Evolutionary conservation across 257 asterid species (phyloP), one percentile per base, ranked within the genome.

Genomic region (Scutellaria barbata): DNA sequence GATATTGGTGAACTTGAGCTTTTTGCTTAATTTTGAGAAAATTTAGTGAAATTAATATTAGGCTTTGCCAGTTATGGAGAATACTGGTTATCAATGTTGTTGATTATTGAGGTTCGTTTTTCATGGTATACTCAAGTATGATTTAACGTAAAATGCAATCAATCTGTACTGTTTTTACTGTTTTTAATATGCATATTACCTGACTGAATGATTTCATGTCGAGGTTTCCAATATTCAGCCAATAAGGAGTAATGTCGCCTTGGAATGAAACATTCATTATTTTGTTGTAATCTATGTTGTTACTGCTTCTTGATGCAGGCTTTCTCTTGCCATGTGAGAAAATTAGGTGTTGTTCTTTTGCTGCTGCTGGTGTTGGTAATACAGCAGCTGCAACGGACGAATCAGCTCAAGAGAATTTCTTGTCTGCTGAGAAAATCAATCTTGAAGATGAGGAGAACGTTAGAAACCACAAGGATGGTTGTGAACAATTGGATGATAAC

Each of bases 401-500:
- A 42, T 70, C 77, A 33, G 68, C 69, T 22, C 76, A 80, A 72
- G 87, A 79, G 68, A 71, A 64, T 71, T 53, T 40, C 41, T 45
- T 78, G 25, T 16, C 72, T 55, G 20, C 72, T 58, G 66, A 41
- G 75, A 74, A 71, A 40, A 75, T 79, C 62, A 54, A 72, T 42
- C 67, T 80, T 67, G 74, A 59, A 41, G 75, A 39, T 77, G 83
- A 10, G 20, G 41, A 33, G 51, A 68, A 73, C 40, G 79, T 35
- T 52, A 73, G 76, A 55, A 76, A 57, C 30, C 30, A 4, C 12
- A 55, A 78, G 54, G 84, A 76, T 16, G 35, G 61, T 72, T 58
- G 41, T 79, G 95, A 84, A 43, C 76, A 71, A 43, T 9, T 73
- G 79, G 90, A 81, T 78, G 88, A 80, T 41, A 65, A 62, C 45